phyloP scores from a whole-genome alignment of 2,329 filamentous ascomycete genomes.

The Fusarium neocosmosporiellum region DNA sequence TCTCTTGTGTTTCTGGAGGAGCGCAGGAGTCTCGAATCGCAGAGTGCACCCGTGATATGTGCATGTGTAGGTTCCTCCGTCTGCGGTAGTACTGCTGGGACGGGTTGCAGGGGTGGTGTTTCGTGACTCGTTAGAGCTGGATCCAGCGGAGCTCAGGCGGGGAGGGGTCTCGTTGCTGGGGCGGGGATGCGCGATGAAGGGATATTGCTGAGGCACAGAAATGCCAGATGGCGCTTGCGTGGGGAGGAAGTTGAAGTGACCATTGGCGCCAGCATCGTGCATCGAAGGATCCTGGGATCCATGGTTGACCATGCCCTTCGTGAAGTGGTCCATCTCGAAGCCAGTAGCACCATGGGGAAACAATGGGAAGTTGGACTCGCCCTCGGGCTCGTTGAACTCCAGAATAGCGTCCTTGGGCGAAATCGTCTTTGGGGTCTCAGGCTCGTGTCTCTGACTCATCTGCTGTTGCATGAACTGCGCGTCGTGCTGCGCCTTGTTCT shows the following conservation, averaged over 20 bases:
- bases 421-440: slow-evolving; percentile 80
- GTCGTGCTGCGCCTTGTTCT: slow-evolving; percentile 70
- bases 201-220: slow-evolving; percentile 63
- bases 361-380: slow-evolving; percentile 76
- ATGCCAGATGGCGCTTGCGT: slow-evolving; percentile 53
- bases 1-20: slow-evolving; percentile 94
- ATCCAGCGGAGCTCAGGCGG: slow-evolving; percentile 57
- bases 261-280: slow-evolving; percentile 33
- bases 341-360: slow-evolving; percentile 72
- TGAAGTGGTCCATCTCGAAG: slow-evolving; percentile 55
- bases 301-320: slow-evolving; percentile 47
- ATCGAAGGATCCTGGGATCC: slow-evolving; percentile 27
- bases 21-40: slow-evolving; percentile 87
- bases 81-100: slow-evolving; percentile 74
- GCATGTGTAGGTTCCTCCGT: slow-evolving; percentile 93
- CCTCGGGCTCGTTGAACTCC: slow-evolving; percentile 83
- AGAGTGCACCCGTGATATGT: slow-evolving; percentile 91
- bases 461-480: slow-evolving; percentile 58
- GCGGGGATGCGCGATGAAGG: slow-evolving; percentile 56
- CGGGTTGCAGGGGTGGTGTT: slow-evolving; percentile 51
- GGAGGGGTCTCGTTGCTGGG: slow-evolving; percentile 50
- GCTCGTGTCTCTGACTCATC: slow-evolving; percentile 53
- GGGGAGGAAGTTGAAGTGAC: slow-evolving; percentile 46
- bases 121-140: slow-evolving; percentile 49
- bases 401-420: slow-evolving; percentile 93